Conservation (phyloP, 257 asterid genomes). For the Leptodermis oblonga region DNA sequence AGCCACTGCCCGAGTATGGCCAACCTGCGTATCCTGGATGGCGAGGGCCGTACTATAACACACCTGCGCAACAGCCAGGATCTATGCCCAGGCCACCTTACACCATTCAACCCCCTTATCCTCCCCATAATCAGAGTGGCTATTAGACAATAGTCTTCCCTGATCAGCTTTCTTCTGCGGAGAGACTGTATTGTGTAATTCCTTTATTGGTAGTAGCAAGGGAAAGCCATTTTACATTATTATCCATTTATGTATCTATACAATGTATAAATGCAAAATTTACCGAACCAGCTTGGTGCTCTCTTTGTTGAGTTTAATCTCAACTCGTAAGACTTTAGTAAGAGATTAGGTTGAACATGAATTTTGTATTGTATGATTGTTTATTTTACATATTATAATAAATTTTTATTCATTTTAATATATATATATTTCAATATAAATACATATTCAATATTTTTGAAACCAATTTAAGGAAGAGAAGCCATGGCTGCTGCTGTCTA, state of each 20-base stretch:
- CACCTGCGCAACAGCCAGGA: conserved; percentile 76
- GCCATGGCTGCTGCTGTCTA: too few species aligned
- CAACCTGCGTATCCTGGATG: conserved; percentile 95
- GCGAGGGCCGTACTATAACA: conserved; percentile 77
- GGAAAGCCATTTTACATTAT: background rate
- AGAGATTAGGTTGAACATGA: too few species aligned
- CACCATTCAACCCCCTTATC: conserved; percentile 63
- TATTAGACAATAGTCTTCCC: conserved; percentile 51
- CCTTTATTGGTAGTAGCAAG: background rate
- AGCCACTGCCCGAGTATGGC: conserved; percentile 59
- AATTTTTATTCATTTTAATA: too few species aligned
- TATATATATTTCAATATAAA: too few species aligned
- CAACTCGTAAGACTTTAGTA: too few species aligned
- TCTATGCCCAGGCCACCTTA: conserved; percentile 84
- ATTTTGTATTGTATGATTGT: background rate
- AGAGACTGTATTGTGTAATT: conserved; percentile 11
- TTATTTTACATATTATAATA: too few species aligned
- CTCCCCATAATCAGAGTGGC: conserved; percentile 71
- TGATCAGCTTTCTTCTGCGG: background rate
- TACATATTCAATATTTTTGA: too few species aligned
- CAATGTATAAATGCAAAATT: background rate
- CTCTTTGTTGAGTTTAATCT: too few species aligned
- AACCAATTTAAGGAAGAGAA: too few species aligned
- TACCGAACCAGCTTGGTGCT: too few species aligned
- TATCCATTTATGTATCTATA: background rate